Evolutionary conservation across 2,329 filamentous ascomycete genomes (phyloP), one percentile per base, ranked within the genome.

Genomic region (Pyrenochaeta sp.): DNA sequence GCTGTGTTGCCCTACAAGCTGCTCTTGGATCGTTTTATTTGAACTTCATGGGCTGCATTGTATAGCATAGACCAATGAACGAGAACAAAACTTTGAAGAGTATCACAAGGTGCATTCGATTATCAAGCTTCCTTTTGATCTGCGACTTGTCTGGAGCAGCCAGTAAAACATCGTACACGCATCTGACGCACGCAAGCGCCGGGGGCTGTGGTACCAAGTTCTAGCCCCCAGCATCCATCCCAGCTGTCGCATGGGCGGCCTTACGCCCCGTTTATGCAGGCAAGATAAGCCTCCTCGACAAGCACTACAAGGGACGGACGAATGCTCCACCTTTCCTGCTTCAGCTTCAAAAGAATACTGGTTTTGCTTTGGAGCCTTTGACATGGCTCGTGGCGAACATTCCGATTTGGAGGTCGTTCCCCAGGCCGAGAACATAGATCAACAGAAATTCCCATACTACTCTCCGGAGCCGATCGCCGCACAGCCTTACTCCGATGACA

Each of bases 381-480:
- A 27, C 59, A 54, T 54, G 51, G 15, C 25, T 15, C 25, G 15
- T 27, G 36, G 27, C 7, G 22, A 45, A 37, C 50, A 53, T 24
- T 53, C 55, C 19, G 50, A 49, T 22, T 50, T 52, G 12, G 55
- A 58, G 32, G 50, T 58, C 6, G 50, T 53, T 24, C 40, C 40
- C 3, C 24, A 50, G 32, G 19, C 50, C 12, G 44, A 49, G 7
- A 30, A 22, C 3, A 15, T 28, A 2, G 55, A 43, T 3, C 15
- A 36, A 5, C 43, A 57, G 28, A 58, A 58, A 37, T 53, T 44
- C 44, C 32, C 54, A 5, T 53, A 53, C 40, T 43, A 53, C 30
- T 47, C 55, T 9, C 44, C 50, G 12, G 50, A 58, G 32, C 39
- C 45, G 22, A 42, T 52, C 28, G 22, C 36, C 25, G 27, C 24